Base-by-base conservation (phyloP, 1,284 basidiomycete species). In the Ganoderma meredithae region DNA sequence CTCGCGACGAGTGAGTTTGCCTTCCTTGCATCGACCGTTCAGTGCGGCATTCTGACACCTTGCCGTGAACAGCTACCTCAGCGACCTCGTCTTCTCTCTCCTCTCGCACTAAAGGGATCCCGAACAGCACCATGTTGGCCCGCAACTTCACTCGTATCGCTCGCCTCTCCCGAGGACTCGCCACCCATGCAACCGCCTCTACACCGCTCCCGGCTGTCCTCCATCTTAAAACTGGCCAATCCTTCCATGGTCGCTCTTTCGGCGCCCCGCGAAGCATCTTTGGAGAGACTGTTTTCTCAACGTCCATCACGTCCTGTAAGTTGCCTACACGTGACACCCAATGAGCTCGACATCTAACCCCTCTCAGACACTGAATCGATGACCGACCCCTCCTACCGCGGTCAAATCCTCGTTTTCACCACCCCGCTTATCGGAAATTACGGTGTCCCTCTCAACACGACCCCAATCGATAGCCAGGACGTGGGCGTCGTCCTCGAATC, bases 401-500 rank as follows among this genome's bases (percentile, higher is more conserved):
- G 96, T 64, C 98, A 99, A 83, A 96, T 99, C 75, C 89, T 99
- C 70, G 96, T 99, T 69, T 99, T 99, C 84, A 99, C 97, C 36
- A 95, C 97, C 5, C 97, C 98, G 31, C 89, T 99, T 81, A 98
- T 99, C 74, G 98, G 98, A 62, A 99, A 99, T 81, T 99, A 99
- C 78, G 97, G 98, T 71, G 96, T 99, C 3, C 97, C 97, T 12
- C 77, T 80, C 63, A 99, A 99, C 81, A 86, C 83, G 43, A 84
- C 92, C 3, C 89, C 95, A 5, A 80, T 90, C 27, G 86, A 97
- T 73, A 87, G 88, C 58, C 91, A 92, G 71, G 94, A 96, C 67
- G 95, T 96, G 53, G 96, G 96, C 53, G 94, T 97, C 8, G 84
- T 95, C 67, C 91, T 99, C 73, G 97, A 99, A 80, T 97, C 95